Conservation (phyloP, 73 alveolate species). For the Uronychia binucleata region DNA sequence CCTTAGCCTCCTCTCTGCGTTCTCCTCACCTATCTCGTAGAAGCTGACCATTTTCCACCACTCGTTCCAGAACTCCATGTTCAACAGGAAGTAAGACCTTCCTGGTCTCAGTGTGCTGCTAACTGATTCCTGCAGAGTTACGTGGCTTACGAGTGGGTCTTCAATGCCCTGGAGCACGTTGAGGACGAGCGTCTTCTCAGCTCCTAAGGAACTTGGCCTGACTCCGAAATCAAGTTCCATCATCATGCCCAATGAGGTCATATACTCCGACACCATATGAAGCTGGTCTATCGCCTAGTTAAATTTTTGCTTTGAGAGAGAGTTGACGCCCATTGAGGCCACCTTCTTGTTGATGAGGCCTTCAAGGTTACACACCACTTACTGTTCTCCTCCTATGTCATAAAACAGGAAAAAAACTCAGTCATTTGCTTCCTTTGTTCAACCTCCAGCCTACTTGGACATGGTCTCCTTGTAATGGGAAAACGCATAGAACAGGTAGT, state of each 20-base stretch:
- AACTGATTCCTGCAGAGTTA: neutral
- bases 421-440: constrained; percentile 17
- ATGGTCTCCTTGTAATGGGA: constrained; percentile 14
- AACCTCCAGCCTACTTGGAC: constrained; percentile 5
- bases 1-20: constrained; percentile 12
- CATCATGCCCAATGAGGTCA: neutral
- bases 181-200: neutral
- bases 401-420: constrained; percentile 30
- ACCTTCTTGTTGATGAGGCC: too few species aligned
- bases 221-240: constrained; percentile 12
- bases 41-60: neutral
- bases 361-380: too few species aligned
- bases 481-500: constrained; percentile 34
- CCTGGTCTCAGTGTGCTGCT: neutral
- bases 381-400: too few species aligned
- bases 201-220: neutral
- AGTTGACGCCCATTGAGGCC: too few species aligned
- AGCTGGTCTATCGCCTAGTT: neutral
- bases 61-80: neutral
- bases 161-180: neutral
- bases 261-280: constrained; percentile 8
- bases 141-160: neutral
- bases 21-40: neutral
- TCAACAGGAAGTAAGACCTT: constrained; percentile 12
- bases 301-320: constrained; percentile 8